phyloP scores from a whole-genome alignment of 2,329 filamentous ascomycete species.

The Aspergillus calidoustus region DNA sequence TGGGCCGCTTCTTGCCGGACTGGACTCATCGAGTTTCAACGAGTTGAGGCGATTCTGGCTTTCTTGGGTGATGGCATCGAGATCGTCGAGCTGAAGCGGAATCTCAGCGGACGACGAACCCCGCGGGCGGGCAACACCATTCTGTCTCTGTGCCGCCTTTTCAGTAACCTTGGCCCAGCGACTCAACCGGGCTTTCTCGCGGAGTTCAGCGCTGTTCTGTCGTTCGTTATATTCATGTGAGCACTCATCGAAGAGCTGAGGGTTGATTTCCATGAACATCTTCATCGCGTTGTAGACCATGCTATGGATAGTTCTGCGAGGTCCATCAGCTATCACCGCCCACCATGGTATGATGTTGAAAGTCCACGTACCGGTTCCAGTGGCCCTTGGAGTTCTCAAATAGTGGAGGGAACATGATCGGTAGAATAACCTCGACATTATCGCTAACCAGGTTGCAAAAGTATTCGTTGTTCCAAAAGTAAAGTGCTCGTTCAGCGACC shows the following conservation, averaged over 20 bases:
- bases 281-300: conserved; percentile 99
- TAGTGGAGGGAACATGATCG: conserved; percentile 98
- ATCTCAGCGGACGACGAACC: conserved; percentile 46
- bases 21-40: conserved; percentile 77
- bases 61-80: conserved; percentile 78
- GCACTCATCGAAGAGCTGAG: conserved; percentile 96
- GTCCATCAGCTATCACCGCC: conserved; percentile 36
- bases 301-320: conserved; percentile 89
- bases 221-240: conserved; percentile 97
- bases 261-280: conserved; percentile 99
- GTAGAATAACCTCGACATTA: conserved; percentile 96
- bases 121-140: conserved; percentile 45
- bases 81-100: conserved; percentile 65
- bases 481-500: conserved; percentile 93
- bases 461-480: conserved; percentile 99
- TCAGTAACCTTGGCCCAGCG: conserved; percentile 89
- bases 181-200: conserved; percentile 78
- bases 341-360: background rate
- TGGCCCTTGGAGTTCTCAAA: conserved; percentile 99
- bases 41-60: conserved; percentile 87
- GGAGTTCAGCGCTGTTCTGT: conserved; percentile 86
- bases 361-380: conserved; percentile 82
- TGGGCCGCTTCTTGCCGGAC: conserved; percentile 56
- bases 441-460: conserved; percentile 99
- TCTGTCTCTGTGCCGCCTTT: conserved; percentile 73